A percentile compares a stretch with the other conserved stretches of the same genome.
These are phyloP conservation scores for Wolfiporia cocos DNA, from an alignment of 1,284 basidiomycete species.

Conservation along the genomic window DNA sequence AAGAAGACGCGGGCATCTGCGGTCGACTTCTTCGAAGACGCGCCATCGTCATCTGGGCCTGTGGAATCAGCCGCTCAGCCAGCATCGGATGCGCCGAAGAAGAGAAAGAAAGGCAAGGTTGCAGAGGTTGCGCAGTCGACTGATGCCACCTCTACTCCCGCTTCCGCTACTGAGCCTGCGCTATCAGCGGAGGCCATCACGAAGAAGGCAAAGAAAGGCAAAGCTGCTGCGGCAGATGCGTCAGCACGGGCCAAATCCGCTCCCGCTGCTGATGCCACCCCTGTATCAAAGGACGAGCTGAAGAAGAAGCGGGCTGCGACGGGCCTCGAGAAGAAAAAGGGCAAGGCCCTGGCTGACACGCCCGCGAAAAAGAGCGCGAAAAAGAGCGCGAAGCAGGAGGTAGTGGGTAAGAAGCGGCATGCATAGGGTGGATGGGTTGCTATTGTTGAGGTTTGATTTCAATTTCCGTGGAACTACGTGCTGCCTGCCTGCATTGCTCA, in stretches of 20 bases:
- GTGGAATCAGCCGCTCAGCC: conserved; percentile 22
- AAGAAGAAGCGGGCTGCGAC: conserved; percentile 43
- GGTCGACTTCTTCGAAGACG: conserved; percentile 23
- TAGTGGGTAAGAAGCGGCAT: conserved; percentile 38
- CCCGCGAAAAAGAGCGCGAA: conserved; percentile 43
- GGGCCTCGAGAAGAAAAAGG: conserved; percentile 56
- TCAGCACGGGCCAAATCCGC: conserved; percentile 1
- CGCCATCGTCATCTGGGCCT: conserved; percentile 5
- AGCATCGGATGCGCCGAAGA: conserved; percentile 16
- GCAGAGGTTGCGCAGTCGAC: conserved; percentile 17
- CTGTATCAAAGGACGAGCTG: conserved; percentile 20
- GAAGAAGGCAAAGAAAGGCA: conserved; percentile 18
- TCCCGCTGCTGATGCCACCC: neutral
- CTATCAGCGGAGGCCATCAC: conserved; percentile 11
- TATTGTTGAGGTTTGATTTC: neutral
- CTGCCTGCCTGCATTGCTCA: too few relatives aligned
- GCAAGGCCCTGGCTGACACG: conserved; percentile 38
- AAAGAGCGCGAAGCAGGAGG: conserved; percentile 47
- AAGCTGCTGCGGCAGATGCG: conserved; percentile 8
- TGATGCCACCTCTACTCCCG: conserved; percentile 20
- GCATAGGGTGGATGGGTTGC: conserved; percentile 6
- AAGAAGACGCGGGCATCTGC: conserved; percentile 22
- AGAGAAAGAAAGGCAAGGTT: conserved; percentile 21
- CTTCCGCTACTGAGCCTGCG: too few relatives aligned
- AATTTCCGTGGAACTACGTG: too few relatives aligned